Conservation (phyloP, 2,329 filamentous ascomycete species). For the Cercospora sojina region DNA sequence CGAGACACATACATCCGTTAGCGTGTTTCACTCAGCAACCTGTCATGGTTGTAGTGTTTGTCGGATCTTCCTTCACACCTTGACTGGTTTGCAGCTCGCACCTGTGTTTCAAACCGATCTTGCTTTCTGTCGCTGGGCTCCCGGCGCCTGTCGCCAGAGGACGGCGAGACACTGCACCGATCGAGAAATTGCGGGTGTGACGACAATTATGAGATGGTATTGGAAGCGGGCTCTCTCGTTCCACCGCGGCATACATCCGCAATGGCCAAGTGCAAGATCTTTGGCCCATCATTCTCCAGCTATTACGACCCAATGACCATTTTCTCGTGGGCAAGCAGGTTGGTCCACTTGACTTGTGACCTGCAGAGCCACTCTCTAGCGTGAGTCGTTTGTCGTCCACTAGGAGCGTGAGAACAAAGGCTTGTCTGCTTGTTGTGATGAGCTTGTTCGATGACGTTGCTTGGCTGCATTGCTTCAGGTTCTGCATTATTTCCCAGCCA, state of each 20-base stretch:
- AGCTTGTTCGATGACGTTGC: constrained; percentile 15
- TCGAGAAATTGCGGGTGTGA: not conserved
- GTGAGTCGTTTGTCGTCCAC: not conserved
- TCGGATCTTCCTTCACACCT: not conserved
- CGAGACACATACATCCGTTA: not conserved
- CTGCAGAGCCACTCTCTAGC: not conserved
- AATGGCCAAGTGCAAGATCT: not conserved
- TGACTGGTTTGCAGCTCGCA: not conserved
- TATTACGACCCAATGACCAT: not conserved
- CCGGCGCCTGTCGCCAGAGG: not conserved
- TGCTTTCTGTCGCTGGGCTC: not conserved
- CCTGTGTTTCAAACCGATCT: not conserved
- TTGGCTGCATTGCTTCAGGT: constrained; percentile 6
- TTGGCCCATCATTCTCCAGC: not conserved
- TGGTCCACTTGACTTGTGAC: not conserved
- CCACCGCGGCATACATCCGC: not conserved
- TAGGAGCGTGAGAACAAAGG: not conserved
- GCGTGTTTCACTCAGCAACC: not conserved
- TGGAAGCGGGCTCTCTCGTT: not conserved
- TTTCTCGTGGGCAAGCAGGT: not conserved
- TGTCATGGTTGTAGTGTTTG: not conserved
- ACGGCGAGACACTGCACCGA: not conserved
- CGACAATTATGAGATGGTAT: not conserved
- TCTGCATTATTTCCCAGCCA: not conserved
- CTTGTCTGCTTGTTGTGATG: constrained; percentile 1